Evolutionary conservation across 1,284 basidiomycete genomes (phyloP), one percentile per base, ranked within the genome.

Genomic region (Phaffia rhodozyma): DNA sequence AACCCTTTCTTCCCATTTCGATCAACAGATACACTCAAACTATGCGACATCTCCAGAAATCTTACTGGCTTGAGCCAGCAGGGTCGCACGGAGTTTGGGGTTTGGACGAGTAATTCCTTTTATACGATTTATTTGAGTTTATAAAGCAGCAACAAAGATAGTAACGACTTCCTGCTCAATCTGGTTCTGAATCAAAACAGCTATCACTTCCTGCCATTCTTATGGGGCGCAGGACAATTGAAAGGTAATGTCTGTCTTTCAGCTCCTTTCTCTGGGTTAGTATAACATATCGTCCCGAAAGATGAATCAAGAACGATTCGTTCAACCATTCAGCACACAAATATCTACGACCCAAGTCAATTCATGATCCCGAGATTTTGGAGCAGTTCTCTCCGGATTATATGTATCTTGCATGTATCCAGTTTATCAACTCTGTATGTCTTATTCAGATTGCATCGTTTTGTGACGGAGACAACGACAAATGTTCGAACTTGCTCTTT

Each of bases 51-150:
- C 80, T 99, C 16, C 94, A 97, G 71, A 90, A 88, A 2, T 86
- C 87, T 1, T 99, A 98, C 74, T 97, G 94, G 93, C 83, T 98
- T 0, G 94, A 97, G 74, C 94, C 94, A 4, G 93, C 94, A 2
- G 93, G 93, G 21, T 96, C 91, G 9, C 94, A 97, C 74, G 94
- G 94, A 0, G 96, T 97, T 0, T 98, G 94, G 91, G 96, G 96
- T 0, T 78, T 98, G 60, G 94, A 99, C 72, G 94, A 98, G 38
- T 43, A 16, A 43, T 43, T 43, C 2, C 13, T 11, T 16, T 43
- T 16, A 2, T 98, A 97, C 72, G 92, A 97, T 70, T 97, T 97
- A 76, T 79, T 97, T 2, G 93, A 93, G 0, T 16, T 16, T 43
- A 11, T 43, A 11, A 43, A 11, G 13, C 5, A 43, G 13, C 38